Base-by-base conservation (phyloP, 805 yeast genomes). In the Lachancea sp. region DNA sequence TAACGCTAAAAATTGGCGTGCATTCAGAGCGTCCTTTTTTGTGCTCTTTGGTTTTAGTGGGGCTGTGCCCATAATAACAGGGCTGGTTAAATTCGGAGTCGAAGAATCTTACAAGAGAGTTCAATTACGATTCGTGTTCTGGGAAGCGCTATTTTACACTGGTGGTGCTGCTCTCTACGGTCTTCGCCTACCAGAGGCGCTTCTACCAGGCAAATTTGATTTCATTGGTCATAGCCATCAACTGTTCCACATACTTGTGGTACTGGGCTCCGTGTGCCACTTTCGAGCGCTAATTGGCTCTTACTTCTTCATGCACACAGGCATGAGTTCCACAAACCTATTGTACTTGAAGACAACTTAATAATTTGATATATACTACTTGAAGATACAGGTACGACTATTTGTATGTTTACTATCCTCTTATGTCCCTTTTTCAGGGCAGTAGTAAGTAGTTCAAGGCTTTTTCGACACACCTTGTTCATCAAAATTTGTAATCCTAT, bases 81-180 rank as follows among this genome's bases (percentile, higher is more conserved):
- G 89, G 0, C 49, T 72, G 8, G 49, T 48, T 24, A 46, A 59
- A 16, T 77, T 67, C 47, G 95, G 94, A 1, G 42, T 55, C 24
- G 54, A 53, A 2, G 77, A 69, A 34, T 72, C 82, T 7, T 52
- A 63, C 20, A 56, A 60, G 8, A 64, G 95, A 40, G 68, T 80
- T 8, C 77, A 77, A 20, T 63, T 84, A 15, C 59, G 55, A 6
- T 86, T 78, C 72, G 69, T 88, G n/a, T 51, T 77, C 1, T 53
- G 70, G 29, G 96, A 88, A 58, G 95, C 86, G 0, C 52, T 74
- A 2, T 75, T 82, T 39, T 89, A 88, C 62, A 78, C 86, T 5
- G 47, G 65, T 1, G 97, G 97, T 1, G 96, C 96, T 0, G 62
- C 71, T 0, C 58, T 88, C 31, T 88, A 88, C 56, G 96, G 95